A percentile compares a stretch with the other conserved stretches of the same genome.
Conservation (phyloP, 768 basidiomycete species). For the Tricholoma bakamatsutake region DNA sequence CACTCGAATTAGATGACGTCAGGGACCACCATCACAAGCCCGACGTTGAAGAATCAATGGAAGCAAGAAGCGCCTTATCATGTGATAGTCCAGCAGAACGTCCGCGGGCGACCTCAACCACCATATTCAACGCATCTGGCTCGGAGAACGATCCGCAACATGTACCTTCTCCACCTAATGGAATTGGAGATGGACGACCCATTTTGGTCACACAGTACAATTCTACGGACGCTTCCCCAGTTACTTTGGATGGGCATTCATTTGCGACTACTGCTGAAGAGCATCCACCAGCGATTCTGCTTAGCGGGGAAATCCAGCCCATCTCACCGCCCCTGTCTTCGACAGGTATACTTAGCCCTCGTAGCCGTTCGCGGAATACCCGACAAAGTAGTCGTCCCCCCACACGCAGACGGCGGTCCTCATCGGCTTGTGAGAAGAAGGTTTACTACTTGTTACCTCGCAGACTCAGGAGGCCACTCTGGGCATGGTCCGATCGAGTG, state of each 20-base stretch:
- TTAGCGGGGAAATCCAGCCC: neutral
- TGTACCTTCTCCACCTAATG: neutral
- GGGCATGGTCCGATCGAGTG: conserved; percentile 65
- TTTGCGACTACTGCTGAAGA: conserved; percentile 21
- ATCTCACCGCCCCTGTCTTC: conserved; percentile 3
- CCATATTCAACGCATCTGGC: conserved; percentile 27
- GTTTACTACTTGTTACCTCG: conserved; percentile 44
- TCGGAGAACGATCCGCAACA: conserved; percentile 18
- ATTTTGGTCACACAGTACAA: conserved; percentile 26
- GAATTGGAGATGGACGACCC: conserved; percentile 5
- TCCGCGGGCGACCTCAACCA: conserved; percentile 24
- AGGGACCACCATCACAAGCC: conserved; percentile 31
- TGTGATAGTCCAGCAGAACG: conserved; percentile 6
- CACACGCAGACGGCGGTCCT: conserved; percentile 21
- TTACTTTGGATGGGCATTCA: conserved; percentile 23
- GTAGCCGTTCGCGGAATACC: neutral
- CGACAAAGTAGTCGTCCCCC: conserved; percentile 14
- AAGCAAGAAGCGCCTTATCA: neutral
- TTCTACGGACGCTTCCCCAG: conserved; percentile 27
- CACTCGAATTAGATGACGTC: conserved; percentile 69
- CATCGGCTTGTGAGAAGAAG: conserved; percentile 41
- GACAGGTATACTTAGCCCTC: neutral
- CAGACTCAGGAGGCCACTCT: conserved; percentile 51
- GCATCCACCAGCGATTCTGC: conserved; percentile 13
- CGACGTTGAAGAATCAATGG: conserved; percentile 7